These are phyloP conservation scores for Blastomyces percursus DNA, from an alignment of 2,329 filamentous ascomycete genomes.

Conservation along the genomic window DNA sequence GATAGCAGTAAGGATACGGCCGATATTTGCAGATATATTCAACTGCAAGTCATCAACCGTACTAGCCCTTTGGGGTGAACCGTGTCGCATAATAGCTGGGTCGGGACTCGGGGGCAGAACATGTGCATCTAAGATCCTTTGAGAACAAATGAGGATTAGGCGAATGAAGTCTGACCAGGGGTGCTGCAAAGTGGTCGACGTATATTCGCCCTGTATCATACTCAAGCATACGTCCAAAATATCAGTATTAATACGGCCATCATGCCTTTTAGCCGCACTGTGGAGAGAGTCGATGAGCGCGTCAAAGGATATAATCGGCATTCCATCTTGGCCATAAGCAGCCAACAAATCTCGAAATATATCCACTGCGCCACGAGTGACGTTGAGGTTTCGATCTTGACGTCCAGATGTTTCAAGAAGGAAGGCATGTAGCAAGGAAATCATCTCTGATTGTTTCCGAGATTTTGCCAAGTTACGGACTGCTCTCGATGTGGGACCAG, in stretches of 20 bases:
- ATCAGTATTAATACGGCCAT: conserved; percentile 31
- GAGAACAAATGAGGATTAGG: conserved; percentile 28
- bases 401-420: conserved; percentile 26
- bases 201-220: conserved; percentile 30
- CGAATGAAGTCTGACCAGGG: conserved; percentile 23
- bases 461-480: conserved; percentile 35
- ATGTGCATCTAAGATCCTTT: conserved; percentile 23
- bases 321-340: conserved; percentile 30
- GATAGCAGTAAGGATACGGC: conserved; percentile 27
- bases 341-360: conserved; percentile 32
- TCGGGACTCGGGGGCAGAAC: conserved; percentile 16
- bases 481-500: conserved; percentile 33
- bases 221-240: conserved; percentile 32
- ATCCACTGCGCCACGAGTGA: conserved; percentile 32
- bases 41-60: conserved; percentile 27
- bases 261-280: conserved; percentile 26
- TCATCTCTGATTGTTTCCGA: conserved; percentile 28
- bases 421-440: conserved; percentile 28
- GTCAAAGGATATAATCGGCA: conserved; percentile 30
- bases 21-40: conserved; percentile 29
- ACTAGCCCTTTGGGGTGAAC: conserved; percentile 19
- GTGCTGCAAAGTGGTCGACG: conserved; percentile 21
- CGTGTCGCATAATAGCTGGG: conserved; percentile 18
- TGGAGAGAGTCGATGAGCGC: conserved; percentile 27
- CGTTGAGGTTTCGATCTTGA: conserved; percentile 29